Evolutionary conservation across 1,284 basidiomycete species (phyloP).

Genomic region (Cutaneotrichosporon sp.): DNA sequence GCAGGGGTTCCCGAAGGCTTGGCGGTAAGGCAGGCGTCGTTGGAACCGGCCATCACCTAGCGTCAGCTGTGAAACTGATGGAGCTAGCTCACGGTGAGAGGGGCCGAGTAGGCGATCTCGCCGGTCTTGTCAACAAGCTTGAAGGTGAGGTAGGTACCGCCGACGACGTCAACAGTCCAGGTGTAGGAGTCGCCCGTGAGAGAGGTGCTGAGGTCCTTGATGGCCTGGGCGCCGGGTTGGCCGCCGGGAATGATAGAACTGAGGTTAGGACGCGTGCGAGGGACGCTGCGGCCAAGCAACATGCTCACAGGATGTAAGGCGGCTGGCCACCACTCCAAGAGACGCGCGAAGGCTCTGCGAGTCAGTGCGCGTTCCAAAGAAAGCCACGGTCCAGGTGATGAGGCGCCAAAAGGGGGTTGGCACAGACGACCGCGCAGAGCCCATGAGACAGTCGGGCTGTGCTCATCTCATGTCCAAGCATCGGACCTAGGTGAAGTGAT

Average conservation of each 20-base stretch:
- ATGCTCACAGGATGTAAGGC: constrained; percentile 44
- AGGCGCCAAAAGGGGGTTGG: too few species aligned
- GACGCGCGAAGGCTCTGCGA: constrained; percentile 35
- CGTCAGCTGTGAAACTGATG: neutral
- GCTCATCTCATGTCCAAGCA: too few species aligned
- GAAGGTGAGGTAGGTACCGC: constrained; percentile 34
- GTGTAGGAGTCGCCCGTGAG: constrained; percentile 28
- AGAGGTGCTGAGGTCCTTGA: constrained; percentile 24
- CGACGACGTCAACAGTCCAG: constrained; percentile 40
- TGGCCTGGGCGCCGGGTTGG: constrained; percentile 29
- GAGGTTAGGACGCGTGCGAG: constrained; percentile 1
- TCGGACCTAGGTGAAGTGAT: too few species aligned
- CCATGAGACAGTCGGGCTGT: too few species aligned
- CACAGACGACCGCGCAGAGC: too few species aligned
- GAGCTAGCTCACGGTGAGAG: constrained; percentile 26
- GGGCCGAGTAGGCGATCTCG: constrained; percentile 32
- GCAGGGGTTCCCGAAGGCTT: neutral
- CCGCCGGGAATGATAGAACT: constrained; percentile 42
- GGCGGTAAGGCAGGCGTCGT: constrained; percentile 26
- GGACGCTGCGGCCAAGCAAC: too few species aligned
- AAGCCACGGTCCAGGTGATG: neutral
- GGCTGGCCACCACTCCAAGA: constrained; percentile 30
- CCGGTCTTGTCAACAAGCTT: constrained; percentile 37
- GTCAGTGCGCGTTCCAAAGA: constrained; percentile 2
- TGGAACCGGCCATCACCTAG: constrained; percentile 19